These are phyloP conservation scores for Cubamyces lactineus DNA, from an alignment of 768 basidiomycete genomes.

Conservation along the genomic window DNA sequence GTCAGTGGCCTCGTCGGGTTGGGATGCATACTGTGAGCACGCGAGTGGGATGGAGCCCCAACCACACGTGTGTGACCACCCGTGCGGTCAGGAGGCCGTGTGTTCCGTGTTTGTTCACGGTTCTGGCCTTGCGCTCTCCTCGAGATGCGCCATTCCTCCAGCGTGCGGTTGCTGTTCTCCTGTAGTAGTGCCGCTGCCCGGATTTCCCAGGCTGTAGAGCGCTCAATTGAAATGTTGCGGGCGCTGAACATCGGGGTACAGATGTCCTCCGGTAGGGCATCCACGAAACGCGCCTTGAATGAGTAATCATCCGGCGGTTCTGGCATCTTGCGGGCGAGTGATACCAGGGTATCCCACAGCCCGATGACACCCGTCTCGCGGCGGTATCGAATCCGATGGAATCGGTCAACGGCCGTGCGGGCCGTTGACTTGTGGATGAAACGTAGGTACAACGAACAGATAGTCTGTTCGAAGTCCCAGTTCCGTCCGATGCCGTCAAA, in stretches of 20 bases:
- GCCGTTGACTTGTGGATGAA: slow-evolving; percentile 6
- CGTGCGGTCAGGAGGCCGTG: neutral
- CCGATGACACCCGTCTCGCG: neutral
- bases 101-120: neutral
- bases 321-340: slow-evolving; percentile 2
- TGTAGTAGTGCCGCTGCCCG: neutral
- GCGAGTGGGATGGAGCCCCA: too few species aligned
- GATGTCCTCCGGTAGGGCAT: slow-evolving; percentile 1
- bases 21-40: too few species aligned
- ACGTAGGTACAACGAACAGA: neutral
- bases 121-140: neutral
- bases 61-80: too few species aligned
- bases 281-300: neutral
- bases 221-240: neutral
- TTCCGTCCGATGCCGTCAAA: neutral
- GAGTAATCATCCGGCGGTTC: neutral
- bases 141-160: neutral
- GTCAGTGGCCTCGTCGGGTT: too few species aligned
- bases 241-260: neutral
- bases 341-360: neutral
- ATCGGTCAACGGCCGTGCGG: neutral
- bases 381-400: neutral
- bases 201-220: neutral
- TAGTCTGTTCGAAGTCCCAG: neutral
- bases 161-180: neutral